These are phyloP conservation scores for Pyrenula aspistea DNA, from an alignment of 495 filamentous ascomycete species.

Conservation along the genomic window DNA sequence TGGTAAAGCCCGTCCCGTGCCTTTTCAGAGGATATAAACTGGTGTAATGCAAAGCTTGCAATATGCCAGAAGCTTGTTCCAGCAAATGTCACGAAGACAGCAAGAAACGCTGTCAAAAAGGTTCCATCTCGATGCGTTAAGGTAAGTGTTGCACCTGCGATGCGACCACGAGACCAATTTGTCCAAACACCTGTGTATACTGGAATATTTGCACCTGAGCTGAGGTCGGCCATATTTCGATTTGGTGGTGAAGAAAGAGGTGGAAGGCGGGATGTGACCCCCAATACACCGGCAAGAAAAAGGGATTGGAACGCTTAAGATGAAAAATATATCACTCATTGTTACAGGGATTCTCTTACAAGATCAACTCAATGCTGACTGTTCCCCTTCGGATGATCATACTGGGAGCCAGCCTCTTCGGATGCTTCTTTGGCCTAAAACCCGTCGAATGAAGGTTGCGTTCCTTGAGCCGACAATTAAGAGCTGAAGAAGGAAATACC, in stretches of 20 bases:
- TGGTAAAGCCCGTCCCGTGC: neutral
- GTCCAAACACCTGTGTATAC: conserved; percentile 11
- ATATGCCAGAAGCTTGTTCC: conserved; percentile 9
- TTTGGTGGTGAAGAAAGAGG: neutral
- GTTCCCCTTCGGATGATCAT: neutral
- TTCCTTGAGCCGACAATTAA: neutral
- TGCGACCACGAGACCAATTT: conserved; percentile 9
- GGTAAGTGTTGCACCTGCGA: conserved; percentile 9
- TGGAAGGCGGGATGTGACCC: neutral
- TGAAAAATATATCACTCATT: neutral
- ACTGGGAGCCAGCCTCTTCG: neutral
- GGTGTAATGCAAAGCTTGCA: conserved; percentile 3
- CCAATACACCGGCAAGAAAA: neutral
- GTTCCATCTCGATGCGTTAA: conserved; percentile 2
- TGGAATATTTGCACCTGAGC: neutral
- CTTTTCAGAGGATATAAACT: neutral
- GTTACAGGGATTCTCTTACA: neutral
- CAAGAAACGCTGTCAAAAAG: conserved; percentile 9
- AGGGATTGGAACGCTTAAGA: neutral
- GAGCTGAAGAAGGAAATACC: neutral
- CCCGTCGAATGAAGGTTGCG: neutral
- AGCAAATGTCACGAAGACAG: conserved; percentile 8
- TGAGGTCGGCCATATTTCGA: neutral
- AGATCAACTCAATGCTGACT: neutral
- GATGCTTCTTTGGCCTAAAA: neutral